These are phyloP conservation scores for Euphorbia tirucalli DNA, from an alignment of 345 rosid species.

Conservation along the genomic window DNA sequence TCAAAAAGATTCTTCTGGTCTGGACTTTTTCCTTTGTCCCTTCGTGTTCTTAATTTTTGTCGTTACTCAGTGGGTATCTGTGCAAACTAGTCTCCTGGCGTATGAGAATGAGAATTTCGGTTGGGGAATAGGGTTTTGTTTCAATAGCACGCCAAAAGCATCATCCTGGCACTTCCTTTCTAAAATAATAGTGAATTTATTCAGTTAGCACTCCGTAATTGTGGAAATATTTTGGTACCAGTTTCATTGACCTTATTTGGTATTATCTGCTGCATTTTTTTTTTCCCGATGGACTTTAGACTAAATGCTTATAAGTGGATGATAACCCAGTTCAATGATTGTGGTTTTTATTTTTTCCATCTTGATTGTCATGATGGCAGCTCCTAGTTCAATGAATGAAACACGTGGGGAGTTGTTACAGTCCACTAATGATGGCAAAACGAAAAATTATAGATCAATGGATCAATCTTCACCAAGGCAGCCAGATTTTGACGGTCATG, in stretches of 20 bases:
- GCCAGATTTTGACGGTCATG: constrained; percentile 24
- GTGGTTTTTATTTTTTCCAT: background rate
- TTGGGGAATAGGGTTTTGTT: no score
- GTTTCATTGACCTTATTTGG: no score
- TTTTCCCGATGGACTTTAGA: background rate
- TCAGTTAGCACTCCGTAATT: no score
- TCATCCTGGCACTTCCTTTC: background rate
- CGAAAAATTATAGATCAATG: constrained; percentile 25
- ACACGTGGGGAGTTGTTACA: constrained; percentile 32
- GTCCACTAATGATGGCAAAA: constrained; percentile 33
- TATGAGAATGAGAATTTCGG: no score
- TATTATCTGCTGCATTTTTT: no score
- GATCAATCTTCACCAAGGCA: constrained; percentile 26
- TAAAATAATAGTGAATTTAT: no score
- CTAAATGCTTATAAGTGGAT: background rate
- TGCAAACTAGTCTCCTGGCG: no score
- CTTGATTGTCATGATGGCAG: constrained; percentile 15
- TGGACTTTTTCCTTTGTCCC: background rate
- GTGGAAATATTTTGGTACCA: no score
- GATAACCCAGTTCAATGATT: background rate
- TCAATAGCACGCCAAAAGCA: no score
- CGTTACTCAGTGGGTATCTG: background rate
- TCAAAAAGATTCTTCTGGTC: background rate
- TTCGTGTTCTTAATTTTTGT: constrained; percentile 3
- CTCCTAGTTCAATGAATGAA: constrained; percentile 38